Base-by-base conservation (phyloP, 1,284 basidiomycete genomes). In the Moesziomyces parantarcticus region DNA sequence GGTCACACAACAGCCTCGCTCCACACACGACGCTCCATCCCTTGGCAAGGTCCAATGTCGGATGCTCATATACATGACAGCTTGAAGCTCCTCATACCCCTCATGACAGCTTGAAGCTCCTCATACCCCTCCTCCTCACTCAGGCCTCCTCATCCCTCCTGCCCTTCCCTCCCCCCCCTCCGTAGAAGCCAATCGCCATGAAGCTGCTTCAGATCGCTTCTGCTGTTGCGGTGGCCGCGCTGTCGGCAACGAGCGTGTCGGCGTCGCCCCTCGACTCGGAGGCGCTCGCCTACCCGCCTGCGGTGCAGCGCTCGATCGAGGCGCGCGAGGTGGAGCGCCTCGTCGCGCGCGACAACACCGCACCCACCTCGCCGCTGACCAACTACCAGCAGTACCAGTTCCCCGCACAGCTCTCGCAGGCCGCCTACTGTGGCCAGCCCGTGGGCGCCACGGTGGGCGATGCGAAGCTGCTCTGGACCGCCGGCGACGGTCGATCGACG, bases 331-430 rank as follows among this genome's bases (percentile, higher is more conserved):
- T 32, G 1, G 65, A 73, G 51, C 57, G 59, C 25, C 60, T 58
- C n/a, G 22, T 47, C 3, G 34, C 29, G 3, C 51, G 59, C 32
- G 54, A 57, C 40, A 73, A 59, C 54, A 60, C 51, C 6, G 64
- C 56, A 6, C 16, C 70, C 8, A 52, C 70, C 34, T 53, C 64
- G 4, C 56, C 64, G 14, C 40, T 73, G 21, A 56, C 53, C 34
- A 53, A 64, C 64, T 67, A 61, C 39, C 45, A 58, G 53, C 64
- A 73, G 58, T 69, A 70, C 58, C 34, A 36, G 5, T 62, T 51
- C 42, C 75, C 76, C 5, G 76, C 76, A 11, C 66, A 71, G 53
- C 70, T 74, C 34, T 25, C 76, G 9, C 76, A 75, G 49, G 57
- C 61, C 13, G 66, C 70, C 22, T 78, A 78, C 70, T 76, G 76